Evolutionary conservation across 805 yeast species (phyloP).

Genomic region (Martiniozyma abietophila): DNA sequence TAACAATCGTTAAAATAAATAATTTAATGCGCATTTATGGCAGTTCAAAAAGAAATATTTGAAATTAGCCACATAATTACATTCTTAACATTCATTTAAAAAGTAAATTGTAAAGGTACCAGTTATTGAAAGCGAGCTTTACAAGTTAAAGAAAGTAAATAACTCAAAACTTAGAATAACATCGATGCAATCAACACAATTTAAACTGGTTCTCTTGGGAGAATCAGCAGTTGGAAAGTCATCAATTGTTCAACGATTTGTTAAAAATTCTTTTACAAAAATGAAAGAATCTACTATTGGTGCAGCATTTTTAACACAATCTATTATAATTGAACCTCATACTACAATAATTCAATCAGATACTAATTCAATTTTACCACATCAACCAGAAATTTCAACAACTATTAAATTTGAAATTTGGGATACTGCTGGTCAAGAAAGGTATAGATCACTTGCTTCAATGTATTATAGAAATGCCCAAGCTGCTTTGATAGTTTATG

Average conservation of each 20-base stretch:
- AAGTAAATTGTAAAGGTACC: too few relatives aligned
- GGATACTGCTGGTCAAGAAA: slow-evolving; percentile 67
- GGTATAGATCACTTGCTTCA: slow-evolving; percentile 70
- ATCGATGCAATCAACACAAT: slow-evolving; percentile 29
- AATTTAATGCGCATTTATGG: too few relatives aligned
- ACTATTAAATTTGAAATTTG: slow-evolving; percentile 64
- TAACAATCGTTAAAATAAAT: too few relatives aligned
- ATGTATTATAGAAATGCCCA: slow-evolving; percentile 79
- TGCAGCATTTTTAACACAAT: slow-evolving; percentile 72
- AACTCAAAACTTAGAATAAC: too few relatives aligned
- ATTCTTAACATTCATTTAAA: too few relatives aligned
- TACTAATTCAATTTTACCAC: background rate
- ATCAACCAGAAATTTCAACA: background rate
- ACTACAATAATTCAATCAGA: slow-evolving; percentile 27
- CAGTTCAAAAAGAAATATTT: too few relatives aligned
- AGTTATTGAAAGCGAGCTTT: too few relatives aligned
- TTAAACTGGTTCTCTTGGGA: slow-evolving; percentile 48
- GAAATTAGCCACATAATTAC: too few relatives aligned
- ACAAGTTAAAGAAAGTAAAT: too few relatives aligned
- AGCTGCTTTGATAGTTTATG: slow-evolving; percentile 72
- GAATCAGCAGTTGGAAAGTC: slow-evolving; percentile 67
- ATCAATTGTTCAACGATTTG: slow-evolving; percentile 59
- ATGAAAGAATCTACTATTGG: slow-evolving; percentile 75
- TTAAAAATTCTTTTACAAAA: slow-evolving; percentile 64
- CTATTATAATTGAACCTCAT: slow-evolving; percentile 38